A percentile compares a stretch with the other conserved stretches of the same genome.
phyloP scores from a whole-genome alignment of 371 early-diverging fungal genomes.

The Zopfochytrium polystomum region DNA sequence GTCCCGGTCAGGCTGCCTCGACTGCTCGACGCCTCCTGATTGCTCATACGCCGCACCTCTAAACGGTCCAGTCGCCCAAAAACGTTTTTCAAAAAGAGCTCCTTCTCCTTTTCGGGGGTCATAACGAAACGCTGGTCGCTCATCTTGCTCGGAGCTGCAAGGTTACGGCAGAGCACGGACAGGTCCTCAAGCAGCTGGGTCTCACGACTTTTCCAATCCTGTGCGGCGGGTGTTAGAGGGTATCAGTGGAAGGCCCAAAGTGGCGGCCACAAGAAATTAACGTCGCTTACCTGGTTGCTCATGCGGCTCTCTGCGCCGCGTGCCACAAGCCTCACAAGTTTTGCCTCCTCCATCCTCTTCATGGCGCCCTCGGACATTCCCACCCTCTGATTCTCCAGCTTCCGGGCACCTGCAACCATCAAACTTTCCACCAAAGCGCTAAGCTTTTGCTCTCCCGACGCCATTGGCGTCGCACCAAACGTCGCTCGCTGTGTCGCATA shows the following conservation, averaged over 20 bases:
- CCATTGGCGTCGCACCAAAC: slow-evolving; percentile 1
- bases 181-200: slow-evolving; percentile 27
- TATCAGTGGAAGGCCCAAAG: background rate
- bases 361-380: slow-evolving; percentile 3
- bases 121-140: slow-evolving; percentile 29
- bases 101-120: slow-evolving; percentile 28
- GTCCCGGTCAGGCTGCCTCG: too few species aligned
- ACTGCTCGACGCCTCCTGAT: background rate
- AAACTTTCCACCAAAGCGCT: slow-evolving; percentile 34
- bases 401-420: slow-evolving; percentile 27
- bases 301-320: slow-evolving; percentile 24
- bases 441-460: background rate
- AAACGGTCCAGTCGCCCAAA: slow-evolving; percentile 16
- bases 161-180: slow-evolving; percentile 4
- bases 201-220: slow-evolving; percentile 24
- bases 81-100: slow-evolving; percentile 25
- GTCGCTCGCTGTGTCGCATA: slow-evolving; percentile 7
- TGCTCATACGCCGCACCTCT: background rate
- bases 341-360: background rate
- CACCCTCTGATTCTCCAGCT: slow-evolving; percentile 32
- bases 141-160: background rate
- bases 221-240: background rate
- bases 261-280: background rate
- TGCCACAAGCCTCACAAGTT: slow-evolving; percentile 24
- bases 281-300: slow-evolving; percentile 37